These are phyloP conservation scores for Gracilariopsis chorda DNA, from an alignment of 23 red algal species.

Conservation along the genomic window DNA sequence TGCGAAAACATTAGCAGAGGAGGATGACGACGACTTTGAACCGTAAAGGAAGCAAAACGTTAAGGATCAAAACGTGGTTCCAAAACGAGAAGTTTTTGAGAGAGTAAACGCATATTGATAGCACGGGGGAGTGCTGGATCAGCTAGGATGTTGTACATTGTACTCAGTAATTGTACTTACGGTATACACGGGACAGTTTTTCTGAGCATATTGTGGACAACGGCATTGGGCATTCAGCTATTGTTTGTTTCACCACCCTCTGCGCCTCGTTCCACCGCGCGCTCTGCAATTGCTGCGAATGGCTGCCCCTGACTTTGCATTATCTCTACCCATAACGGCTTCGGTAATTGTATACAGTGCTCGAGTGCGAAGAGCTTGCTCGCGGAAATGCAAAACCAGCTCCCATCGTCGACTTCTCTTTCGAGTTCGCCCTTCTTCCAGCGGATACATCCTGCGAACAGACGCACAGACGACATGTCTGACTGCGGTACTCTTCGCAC, in stretches of 20 bases:
- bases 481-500: not conserved
- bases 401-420: slow-evolving; percentile 40
- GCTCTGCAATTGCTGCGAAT: slow-evolving; percentile 35
- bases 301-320: slow-evolving; percentile 38
- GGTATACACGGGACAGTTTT: not conserved
- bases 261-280: not conserved
- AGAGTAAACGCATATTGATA: not conserved
- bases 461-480: slow-evolving; percentile 18
- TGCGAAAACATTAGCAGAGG: slow-evolving; percentile 83
- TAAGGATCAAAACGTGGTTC: not conserved
- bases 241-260: not conserved
- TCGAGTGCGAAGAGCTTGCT: slow-evolving; percentile 46
- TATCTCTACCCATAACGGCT: slow-evolving; percentile 52
- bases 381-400: slow-evolving; percentile 51
- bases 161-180: not conserved
- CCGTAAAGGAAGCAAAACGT: too few species aligned
- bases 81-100: not conserved
- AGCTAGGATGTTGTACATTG: not conserved
- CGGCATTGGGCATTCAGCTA: not conserved
- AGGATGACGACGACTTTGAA: slow-evolving; percentile 83
- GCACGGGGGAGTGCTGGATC: not conserved
- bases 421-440: slow-evolving; percentile 51
- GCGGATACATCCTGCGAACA: slow-evolving; percentile 50
- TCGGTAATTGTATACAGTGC: slow-evolving; percentile 56
- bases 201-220: not conserved